Base-by-base conservation (phyloP, 2,329 filamentous ascomycete genomes). In the Aspergillus fumigatiaffinis region DNA sequence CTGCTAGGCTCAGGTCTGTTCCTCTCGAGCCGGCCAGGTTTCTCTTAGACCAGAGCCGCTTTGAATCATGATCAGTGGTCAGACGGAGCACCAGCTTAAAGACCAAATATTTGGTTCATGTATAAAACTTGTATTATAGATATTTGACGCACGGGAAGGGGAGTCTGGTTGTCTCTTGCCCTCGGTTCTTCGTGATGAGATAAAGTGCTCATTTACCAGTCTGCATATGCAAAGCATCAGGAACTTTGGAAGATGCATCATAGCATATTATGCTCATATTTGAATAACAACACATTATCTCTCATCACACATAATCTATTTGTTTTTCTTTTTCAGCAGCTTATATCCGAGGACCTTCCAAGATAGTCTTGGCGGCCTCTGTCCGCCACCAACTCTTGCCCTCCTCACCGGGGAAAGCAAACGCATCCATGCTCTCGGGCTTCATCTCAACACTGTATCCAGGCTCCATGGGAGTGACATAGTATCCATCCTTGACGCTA, bases 381-480 rank as follows among this genome's bases (percentile, higher is more conserved):
- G 83, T 88, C 76, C 79, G 87, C 92, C 92, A 96, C 90, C 91
- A 96, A 69, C 90, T 90, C 64, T 90, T 87, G 3, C 87, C 88
- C 60, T 87, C 82, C 68, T 87, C 84, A 7, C 91, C 91, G 1
- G 91, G 92, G 73, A 86, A 96, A 51, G 83, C 82, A 71, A 82
- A 96, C 65, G 75, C 76, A 62, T 92, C 89, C 91, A 96, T 94
- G 73, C 90, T 94, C 63, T 87, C 89, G 3, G 86, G 77, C 84
- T 90, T 93, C 91, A 96, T 96, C 84, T 96, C 91, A 2, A 96
- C 92, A 69, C 89, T 92, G 75, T 96, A 96, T 0, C 92, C 92
- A 0, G 92, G 82, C 71, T 91, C 87, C 61, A 79, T 87, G 0
- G 92, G 92, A 1, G 92, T 96, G 64, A 89, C 88, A 77, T 95